Evolutionary conservation across 768 basidiomycete genomes (phyloP), one percentile per base, ranked within the genome.

Genomic region (Botryobasidium botryosum): DNA sequence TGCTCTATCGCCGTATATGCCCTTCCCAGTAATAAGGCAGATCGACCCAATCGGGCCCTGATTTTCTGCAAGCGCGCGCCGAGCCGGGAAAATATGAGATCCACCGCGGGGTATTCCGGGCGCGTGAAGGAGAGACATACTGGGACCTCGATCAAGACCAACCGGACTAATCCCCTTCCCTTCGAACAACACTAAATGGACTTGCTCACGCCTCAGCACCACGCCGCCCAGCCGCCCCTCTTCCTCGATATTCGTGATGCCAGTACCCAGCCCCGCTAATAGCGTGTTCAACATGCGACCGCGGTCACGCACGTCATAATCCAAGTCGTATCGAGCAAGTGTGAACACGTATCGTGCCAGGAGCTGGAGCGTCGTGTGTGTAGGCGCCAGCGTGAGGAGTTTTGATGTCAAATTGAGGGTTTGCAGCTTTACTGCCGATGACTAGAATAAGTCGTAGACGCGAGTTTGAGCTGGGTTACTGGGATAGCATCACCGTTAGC

Each of bases 251-350:
- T 15, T 31, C 35, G 1, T 56, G 58, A 12, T 52, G n/a, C n/a
- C n/a, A n/a, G n/a, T n/a, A n/a, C n/a, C 54, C 2, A 73, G 62
- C 27, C 83, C 77, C 2, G 63, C 58, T 13, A 92, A 66, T 12
- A 97, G 68, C 4, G 78, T 71, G 15, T 67, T 62, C 23, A 94
- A 59, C 71, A 88, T 79, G 41, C 92, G 72, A 4, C 76, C 78
- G 21, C 91, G 77, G 58, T 97, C 94, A 26, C 94, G 71, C 27
- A 97, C 79, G 54, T 94, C 87, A 60, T 85, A 92, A 55, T 81
- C 75, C 17, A 63, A 53, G 61, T 99, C 94, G 60, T 91, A 97
- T 45, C 81, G 70, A 2, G 88, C 91, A 17, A 94, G 70, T 2
- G 73, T 71, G 47, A 94, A 74, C 17, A 88, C 72, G 56, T 97